Evolutionary conservation across 2,329 filamentous ascomycete genomes (phyloP).

Genomic region (Anisogramma anomala): DNA sequence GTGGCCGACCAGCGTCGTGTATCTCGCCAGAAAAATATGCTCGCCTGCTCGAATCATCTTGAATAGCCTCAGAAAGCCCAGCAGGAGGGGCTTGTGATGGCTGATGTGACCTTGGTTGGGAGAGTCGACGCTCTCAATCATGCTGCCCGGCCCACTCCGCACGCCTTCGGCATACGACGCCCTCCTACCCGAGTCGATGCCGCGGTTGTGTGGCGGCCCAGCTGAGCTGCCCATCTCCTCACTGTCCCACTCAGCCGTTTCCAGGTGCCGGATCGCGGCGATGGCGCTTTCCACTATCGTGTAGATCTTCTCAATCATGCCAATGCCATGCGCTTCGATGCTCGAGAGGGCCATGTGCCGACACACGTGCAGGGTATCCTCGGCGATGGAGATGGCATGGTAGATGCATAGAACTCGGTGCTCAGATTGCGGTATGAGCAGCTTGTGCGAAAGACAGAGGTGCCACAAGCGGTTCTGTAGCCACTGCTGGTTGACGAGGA

Average conservation of each 20-base stretch:
- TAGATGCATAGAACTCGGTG: conserved; percentile 7
- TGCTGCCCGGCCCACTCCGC: not conserved
- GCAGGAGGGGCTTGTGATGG: conserved; percentile 5
- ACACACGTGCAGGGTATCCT: conserved; percentile 4
- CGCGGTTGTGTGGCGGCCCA: not conserved
- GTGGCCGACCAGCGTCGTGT: conserved; percentile 8
- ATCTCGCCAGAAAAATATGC: conserved; percentile 6
- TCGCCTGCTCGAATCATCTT: conserved; percentile 7
- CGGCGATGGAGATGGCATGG: conserved; percentile 5
- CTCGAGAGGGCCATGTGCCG: conserved; percentile 4
- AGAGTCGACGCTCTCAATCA: not conserved
- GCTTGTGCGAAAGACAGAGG: conserved; percentile 6
- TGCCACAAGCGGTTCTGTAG: conserved; percentile 9
- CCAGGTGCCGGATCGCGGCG: conserved; percentile 5
- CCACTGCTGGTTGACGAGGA: conserved; percentile 9
- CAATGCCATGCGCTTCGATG: conserved; percentile 8
- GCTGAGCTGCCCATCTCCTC: not conserved
- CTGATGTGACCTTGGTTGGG: not conserved
- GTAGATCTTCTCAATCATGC: conserved; percentile 9
- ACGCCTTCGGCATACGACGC: not conserved
- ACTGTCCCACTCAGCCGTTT: conserved; percentile 3
- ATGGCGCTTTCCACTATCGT: conserved; percentile 8
- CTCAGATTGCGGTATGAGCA: conserved; percentile 6
- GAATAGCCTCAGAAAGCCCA: conserved; percentile 6
- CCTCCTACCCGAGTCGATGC: not conserved